Evolutionary conservation across 2,329 filamentous ascomycete species (phyloP), one percentile per base, ranked within the genome.

Genomic region (Dactylellina sp.): DNA sequence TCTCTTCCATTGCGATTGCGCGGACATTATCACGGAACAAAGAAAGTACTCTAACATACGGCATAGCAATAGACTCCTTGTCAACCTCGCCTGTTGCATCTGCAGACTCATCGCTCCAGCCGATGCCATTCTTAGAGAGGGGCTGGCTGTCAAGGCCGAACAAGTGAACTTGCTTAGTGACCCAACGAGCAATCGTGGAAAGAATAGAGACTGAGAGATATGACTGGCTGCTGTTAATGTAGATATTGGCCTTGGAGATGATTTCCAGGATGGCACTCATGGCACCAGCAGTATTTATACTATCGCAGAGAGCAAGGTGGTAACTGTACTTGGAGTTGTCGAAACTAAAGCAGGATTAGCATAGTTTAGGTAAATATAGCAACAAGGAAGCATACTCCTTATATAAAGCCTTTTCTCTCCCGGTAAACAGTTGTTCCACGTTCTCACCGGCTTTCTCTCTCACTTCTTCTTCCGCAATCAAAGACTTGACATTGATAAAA

Each of bases 151-250:
- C 89, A 0, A 97, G 86, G 42, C 94, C 94, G 75, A 97, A 91
- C 75, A 94, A 91, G 71, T 90, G 89, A 14, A 95, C 88, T 71
- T 97, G 90, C 66, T 88, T 88, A 0, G 93, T 97, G 47, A 97
- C 84, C 89, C 91, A 97, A 59, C 87, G 85, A 5, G 90, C 92
- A 62, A 91, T 75, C 14, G 78, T 77, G 11, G 76, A 71, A 3
- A 77, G 55, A 6, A 76, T 53, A 7, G 75, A 32, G 40, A 78
- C 72, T n/a, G 76, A 71, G n/a, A 62, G 18, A 16, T 82, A 80
- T 59, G 83, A 83, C 60, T 83, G 80, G 14, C 82, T 81, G 24
- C 83, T 22, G 14, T 75, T 61, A 57, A 78, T 77, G 71, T 79
- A 79, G 60, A 78, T 76, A 81, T 97, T 97, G 79, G 90, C 90